Evolutionary conservation across 2,329 filamentous ascomycete genomes (phyloP), one percentile per base, ranked within the genome.

Genomic region (Onygenales sp.): DNA sequence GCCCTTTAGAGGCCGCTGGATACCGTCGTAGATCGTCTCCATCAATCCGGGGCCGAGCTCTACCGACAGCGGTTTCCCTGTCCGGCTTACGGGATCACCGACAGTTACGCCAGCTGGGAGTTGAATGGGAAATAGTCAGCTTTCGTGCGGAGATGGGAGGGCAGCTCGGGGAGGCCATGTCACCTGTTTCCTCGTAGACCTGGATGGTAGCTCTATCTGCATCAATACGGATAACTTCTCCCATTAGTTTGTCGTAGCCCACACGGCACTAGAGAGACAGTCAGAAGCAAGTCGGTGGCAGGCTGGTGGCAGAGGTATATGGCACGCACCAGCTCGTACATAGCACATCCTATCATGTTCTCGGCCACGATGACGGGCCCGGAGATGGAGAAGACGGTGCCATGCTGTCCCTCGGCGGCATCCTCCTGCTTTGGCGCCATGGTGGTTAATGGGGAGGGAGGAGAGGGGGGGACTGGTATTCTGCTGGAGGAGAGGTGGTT

Each of bases 11-110:
- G 93, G 93, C 68, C 93, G 86, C 74, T 98, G 93, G 66, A 98
- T 98, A 77, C 93, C 93, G 71, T 98, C 93, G 79, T 97, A 98
- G 72, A 98, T 98, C 62, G 93, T 96, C 76, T 97, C 92, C 82
- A 98, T 89, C 71, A 98, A 78, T 69, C 93, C 93, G 59, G 93
- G 93, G 49, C 93, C 93, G 47, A 98, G 86, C 74, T 98, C 93
- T 73, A 98, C 93, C 54, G 93, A 96, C 53, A 98, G 79, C 59
- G 93, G 93, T 80, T 97, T 96, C 72, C 90, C 88, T 54, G 92
- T 96, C 66, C 92, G 83, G 57, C 76, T 66, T 61, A 98, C 93
- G 49, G 93, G 93, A 69, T 98, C 93, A 68, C 93, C 93, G 61
- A 98, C 91, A 62, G 84, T 95, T 62, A 98, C 86, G 75, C 93